phyloP scores from a whole-genome alignment of 352 stramenopile species.

The Aphanomyces invadans region DNA sequence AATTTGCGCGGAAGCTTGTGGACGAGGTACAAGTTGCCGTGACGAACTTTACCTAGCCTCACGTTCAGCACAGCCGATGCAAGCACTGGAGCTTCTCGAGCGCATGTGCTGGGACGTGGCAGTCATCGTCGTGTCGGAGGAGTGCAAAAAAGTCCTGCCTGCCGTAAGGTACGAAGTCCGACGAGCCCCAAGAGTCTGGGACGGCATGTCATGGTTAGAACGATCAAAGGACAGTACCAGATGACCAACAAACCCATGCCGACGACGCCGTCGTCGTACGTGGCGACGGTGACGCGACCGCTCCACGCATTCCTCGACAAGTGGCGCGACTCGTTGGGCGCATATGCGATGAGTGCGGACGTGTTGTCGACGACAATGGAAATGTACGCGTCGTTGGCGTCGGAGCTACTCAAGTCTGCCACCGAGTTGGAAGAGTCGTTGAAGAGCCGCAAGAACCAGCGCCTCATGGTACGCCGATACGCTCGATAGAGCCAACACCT shows the following conservation, averaged over 20 bases:
- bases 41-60: not conserved
- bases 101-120: constrained; percentile 54
- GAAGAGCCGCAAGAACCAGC: constrained; percentile 82
- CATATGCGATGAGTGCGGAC: constrained; percentile 26
- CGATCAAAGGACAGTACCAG: constrained; percentile 84
- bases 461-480: constrained; percentile 31
- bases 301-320: constrained; percentile 62
- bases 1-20: constrained; percentile 37
- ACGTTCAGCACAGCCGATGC: constrained; percentile 30
- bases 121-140: constrained; percentile 49
- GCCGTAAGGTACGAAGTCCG: constrained; percentile 46
- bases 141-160: constrained; percentile 82
- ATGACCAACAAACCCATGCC: constrained; percentile 84
- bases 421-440: constrained; percentile 78
- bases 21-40: constrained; percentile 16
- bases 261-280: constrained; percentile 59
- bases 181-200: too few relatives aligned
- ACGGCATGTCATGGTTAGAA: constrained; percentile 31
- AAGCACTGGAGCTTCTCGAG: constrained; percentile 34
- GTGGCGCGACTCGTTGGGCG: constrained; percentile 47
- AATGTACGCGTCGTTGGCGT: constrained; percentile 55
- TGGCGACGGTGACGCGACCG: constrained; percentile 70
- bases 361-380: constrained; percentile 55
- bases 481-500: not conserved
- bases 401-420: constrained; percentile 64